Evolutionary conservation across 306 rosid genomes (phyloP), one percentile per base, ranked within the genome.

Genomic region (Casuarina glauca): DNA sequence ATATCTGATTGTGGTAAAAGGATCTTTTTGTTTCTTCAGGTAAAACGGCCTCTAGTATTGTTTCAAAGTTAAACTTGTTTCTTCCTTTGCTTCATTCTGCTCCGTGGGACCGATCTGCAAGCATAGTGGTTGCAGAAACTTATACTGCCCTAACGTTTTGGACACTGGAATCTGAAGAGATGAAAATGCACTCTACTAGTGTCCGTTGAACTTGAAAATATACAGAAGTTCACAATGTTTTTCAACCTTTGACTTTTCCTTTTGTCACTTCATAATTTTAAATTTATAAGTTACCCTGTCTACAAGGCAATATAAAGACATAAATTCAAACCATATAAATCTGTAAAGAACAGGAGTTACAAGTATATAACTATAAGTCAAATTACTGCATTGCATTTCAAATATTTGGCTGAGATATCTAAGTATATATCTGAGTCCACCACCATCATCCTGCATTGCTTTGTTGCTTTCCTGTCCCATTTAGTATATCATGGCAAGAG

Each of bases 1-100:
- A 71, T 84, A 53, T 75, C 85, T 36, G 80, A 78, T 48, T 49
- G 77, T 81, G 88, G 88, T 42, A 71, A 72, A 60, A 84, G 67
- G 69, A 84, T 84, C 26, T 78, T 70, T 76, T 81, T 84, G 62
- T 81, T 81, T 71, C 84, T 81, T 70, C 83, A 74, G 85, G 85
- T 81, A 75, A 54, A 11, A 13, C 76, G 70, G 35, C 52, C 38
- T 36, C 2, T 53, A 4, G 49, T 81, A 60, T 60, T 61, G 36
- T 76, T 62, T 42, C 66, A 17, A 13, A 42, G 17, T 19, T 38
- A 7, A 13, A 52, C 10, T 11, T 61, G 32, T 35, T 44, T 19
- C n/a, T 15, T 64, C 2, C 9, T 62, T 50, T n/a, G 43, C 69
- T 39, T 68, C 26, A 13, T 52, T 67, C 69, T 64, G 35, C 67